Percentiles rank a stretch among this genome's conserved stretches.
Evolutionary conservation across 192 early-diverging fungal genomes (phyloP).

Genomic region (Martensiomyces pterosporus): DNA sequence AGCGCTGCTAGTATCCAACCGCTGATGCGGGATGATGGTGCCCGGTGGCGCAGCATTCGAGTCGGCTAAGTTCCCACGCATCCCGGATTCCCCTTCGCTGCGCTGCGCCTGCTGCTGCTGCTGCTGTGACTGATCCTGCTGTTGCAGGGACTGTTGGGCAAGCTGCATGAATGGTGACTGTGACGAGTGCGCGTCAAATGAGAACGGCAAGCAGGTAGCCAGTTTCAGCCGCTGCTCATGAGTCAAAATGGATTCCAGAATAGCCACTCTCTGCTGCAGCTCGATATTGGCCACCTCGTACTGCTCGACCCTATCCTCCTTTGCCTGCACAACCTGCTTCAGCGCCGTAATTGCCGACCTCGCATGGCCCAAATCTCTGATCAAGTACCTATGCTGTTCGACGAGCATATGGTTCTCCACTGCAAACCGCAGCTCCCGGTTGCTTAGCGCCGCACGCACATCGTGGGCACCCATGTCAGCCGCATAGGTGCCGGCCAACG

Average conservation of each 20-base stretch:
- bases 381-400: constrained; percentile 46
- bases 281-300: constrained; percentile 29
- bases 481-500: constrained; percentile 25
- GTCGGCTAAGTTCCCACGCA: no score
- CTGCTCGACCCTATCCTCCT: constrained; percentile 39
- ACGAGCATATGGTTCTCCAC: constrained; percentile 48
- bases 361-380: constrained; percentile 42
- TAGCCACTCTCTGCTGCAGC: constrained; percentile 29
- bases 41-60: no score
- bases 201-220: constrained; percentile 14
- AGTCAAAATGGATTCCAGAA: constrained; percentile 25
- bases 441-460: constrained; percentile 15
- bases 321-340: constrained; percentile 43
- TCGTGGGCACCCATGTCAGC: constrained; percentile 5
- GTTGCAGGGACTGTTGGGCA: constrained; percentile 1
- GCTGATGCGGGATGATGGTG: background rate
- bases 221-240: constrained; percentile 26
- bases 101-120: no score
- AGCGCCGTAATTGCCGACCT: constrained; percentile 40
- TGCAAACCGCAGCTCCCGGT: constrained; percentile 40
- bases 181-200: constrained; percentile 1
- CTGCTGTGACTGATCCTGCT: background rate
- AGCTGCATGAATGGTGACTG: background rate
- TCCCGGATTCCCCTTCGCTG: no score
- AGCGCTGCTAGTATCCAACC: background rate